A percentile compares a stretch with the other conserved stretches of the same genome.
Conservation (phyloP, 192 early-diverging fungal species). For the Coemansia sp. region DNA sequence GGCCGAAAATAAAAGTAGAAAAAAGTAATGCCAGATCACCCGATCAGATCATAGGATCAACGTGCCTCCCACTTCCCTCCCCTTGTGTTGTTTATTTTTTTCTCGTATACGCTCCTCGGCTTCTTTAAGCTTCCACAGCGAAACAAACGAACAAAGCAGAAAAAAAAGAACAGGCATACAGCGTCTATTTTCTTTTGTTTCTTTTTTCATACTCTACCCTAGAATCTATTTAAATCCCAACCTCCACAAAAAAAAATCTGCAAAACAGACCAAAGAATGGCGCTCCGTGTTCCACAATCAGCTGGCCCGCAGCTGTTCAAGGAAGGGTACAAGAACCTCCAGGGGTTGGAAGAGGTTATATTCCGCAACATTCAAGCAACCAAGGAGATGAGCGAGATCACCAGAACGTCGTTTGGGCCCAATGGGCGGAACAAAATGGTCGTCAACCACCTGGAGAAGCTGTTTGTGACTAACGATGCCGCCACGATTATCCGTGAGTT, state of each 20-base stretch:
- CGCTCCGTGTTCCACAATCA: slow-evolving; percentile 85
- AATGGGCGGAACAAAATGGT: slow-evolving; percentile 99
- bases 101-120: no score
- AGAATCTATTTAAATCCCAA: not conserved
- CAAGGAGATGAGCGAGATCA: slow-evolving; percentile 91
- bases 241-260: not conserved
- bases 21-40: no score
- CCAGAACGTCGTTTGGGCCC: slow-evolving; percentile 94
- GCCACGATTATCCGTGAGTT: slow-evolving; percentile 97
- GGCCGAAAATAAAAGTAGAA: no score
- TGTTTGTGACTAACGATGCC: slow-evolving; percentile 99
- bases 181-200: not conserved
- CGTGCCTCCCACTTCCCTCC: no score
- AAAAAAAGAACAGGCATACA: not conserved
- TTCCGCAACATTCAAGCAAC: slow-evolving; percentile 93
- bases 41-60: no score
- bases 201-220: not conserved
- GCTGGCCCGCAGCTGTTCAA: slow-evolving; percentile 87
- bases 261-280: slow-evolving; percentile 60
- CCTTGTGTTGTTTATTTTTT: no score
- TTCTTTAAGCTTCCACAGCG: no score
- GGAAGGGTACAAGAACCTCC: slow-evolving; percentile 95
- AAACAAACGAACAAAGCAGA: no score
- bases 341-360: slow-evolving; percentile 96
- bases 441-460: slow-evolving; percentile 97